These are phyloP conservation scores for Aplosporella prunicola DNA, from an alignment of 2,329 filamentous ascomycete species.

Conservation along the genomic window DNA sequence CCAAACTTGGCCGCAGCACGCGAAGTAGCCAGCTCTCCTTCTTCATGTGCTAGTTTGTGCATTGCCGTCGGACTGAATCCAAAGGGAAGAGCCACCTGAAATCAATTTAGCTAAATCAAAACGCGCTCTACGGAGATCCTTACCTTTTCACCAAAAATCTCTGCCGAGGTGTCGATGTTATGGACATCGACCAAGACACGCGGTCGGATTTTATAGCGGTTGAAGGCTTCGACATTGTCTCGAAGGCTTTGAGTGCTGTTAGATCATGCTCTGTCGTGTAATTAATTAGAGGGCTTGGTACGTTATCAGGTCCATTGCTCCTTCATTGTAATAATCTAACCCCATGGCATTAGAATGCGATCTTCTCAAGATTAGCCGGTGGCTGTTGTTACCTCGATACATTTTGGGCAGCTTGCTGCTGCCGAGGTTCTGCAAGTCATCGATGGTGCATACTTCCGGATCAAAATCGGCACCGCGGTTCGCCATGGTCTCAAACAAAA, in stretches of 20 bases:
- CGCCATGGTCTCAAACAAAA: constrained; percentile 12
- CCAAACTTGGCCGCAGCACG: constrained; percentile 48
- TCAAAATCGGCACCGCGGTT: constrained; percentile 16
- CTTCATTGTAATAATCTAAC: constrained; percentile 49
- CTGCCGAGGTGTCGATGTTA: constrained; percentile 15
- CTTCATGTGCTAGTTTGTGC: constrained; percentile 53
- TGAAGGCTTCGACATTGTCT: constrained; percentile 25
- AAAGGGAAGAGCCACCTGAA: constrained; percentile 23
- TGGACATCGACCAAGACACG: constrained; percentile 25
- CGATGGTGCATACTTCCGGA: constrained; percentile 15
- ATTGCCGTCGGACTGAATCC: constrained; percentile 50
- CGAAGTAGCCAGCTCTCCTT: constrained; percentile 53
- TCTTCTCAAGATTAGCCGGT: background rate
- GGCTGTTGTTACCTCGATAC: constrained; percentile 30
- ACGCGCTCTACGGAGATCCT: constrained; percentile 45
- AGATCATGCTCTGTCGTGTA: constrained; percentile 1
- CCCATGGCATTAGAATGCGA: background rate
- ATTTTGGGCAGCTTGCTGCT: constrained; percentile 32
- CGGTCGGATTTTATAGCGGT: constrained; percentile 23
- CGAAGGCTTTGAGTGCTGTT: constrained; percentile 16
- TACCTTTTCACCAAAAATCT: constrained; percentile 25
- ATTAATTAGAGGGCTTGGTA: constrained; percentile 16
- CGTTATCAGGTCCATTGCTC: constrained; percentile 46
- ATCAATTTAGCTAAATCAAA: no score
- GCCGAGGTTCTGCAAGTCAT: constrained; percentile 26